Evolutionary conservation across 108 stramenopile genomes (phyloP).

Genomic region (Cylindrotheca fusiformis): DNA sequence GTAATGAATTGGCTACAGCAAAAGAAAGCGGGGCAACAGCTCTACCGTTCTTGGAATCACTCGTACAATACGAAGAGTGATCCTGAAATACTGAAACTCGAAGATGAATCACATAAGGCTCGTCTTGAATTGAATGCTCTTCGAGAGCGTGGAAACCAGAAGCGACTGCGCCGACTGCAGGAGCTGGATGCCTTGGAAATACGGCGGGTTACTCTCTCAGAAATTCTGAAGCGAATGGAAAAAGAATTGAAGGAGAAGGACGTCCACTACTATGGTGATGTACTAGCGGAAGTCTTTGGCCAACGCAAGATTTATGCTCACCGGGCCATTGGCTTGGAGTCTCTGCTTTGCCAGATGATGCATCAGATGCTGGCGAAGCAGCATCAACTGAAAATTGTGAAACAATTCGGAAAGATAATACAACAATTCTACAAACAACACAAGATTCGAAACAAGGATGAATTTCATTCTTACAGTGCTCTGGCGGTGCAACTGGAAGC

Average conservation of each 20-base stretch:
- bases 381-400: constrained; percentile 30
- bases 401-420: constrained; percentile 14
- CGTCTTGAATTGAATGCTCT: constrained; percentile 8
- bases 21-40: constrained; percentile 3
- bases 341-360: constrained; percentile 25
- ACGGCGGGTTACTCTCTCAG: constrained; percentile 14
- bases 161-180: constrained; percentile 7
- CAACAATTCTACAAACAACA: constrained; percentile 3
- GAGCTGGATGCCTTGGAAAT: constrained; percentile 28
- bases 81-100: constrained; percentile 16
- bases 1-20: background rate
- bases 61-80: constrained; percentile 10
- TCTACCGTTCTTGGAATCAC: constrained; percentile 15
- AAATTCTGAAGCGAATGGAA: constrained; percentile 27
- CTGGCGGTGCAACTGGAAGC: constrained; percentile 21
- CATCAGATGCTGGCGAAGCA: constrained; percentile 35
- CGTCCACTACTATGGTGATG: constrained; percentile 18
- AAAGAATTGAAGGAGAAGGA: constrained; percentile 13
- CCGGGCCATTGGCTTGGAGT: constrained; percentile 23
- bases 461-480: constrained; percentile 23
- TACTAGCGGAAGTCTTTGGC: constrained; percentile 24
- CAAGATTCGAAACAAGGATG: constrained; percentile 7
- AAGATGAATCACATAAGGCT: constrained; percentile 9
- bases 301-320: constrained; percentile 26
- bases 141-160: constrained; percentile 7